Conservation (phyloP, 2,329 filamentous ascomycete species). For the Boeremia exigua region DNA sequence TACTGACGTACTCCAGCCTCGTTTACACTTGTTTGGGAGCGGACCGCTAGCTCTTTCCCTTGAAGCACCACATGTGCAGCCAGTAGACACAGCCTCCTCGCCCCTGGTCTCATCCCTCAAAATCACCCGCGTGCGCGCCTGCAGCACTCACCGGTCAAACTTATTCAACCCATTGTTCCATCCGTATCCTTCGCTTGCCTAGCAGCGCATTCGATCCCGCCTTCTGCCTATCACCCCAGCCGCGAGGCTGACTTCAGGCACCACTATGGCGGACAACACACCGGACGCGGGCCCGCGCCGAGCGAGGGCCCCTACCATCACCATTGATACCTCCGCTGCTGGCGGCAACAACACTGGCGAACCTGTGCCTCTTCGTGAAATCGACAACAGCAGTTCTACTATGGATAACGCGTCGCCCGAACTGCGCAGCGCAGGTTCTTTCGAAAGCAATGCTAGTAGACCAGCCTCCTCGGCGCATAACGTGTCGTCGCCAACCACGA, state of each 20-base stretch:
- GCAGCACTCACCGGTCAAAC: conserved; percentile 36
- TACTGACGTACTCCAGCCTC: conserved; percentile 3
- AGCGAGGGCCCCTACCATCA: conserved; percentile 58
- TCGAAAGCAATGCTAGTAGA: conserved; percentile 69
- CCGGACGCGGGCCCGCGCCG: conserved; percentile 36
- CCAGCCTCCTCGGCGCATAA: conserved; percentile 73
- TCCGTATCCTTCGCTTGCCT: conserved; percentile 33
- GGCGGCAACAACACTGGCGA: conserved; percentile 44
- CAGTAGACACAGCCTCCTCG: conserved; percentile 8
- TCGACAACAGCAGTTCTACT: conserved; percentile 34
- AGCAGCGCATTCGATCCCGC: conserved; percentile 27
- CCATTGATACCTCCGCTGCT: conserved; percentile 59
- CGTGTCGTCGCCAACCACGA: conserved; percentile 66
- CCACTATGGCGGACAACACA: conserved; percentile 42
- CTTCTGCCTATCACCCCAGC: conserved; percentile 13
- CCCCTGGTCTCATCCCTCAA: not conserved
- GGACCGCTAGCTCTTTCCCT: conserved; percentile 3
- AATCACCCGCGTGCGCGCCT: not conserved
- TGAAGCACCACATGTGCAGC: conserved; percentile 13
- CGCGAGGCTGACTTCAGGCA: conserved; percentile 24
- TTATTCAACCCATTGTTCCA: conserved; percentile 36
- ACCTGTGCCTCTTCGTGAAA: conserved; percentile 42
- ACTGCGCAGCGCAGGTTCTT: conserved; percentile 62
- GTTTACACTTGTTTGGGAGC: not conserved
- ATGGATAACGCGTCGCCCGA: conserved; percentile 50